These are phyloP conservation scores for Leptodermis oblonga DNA, from an alignment of 257 asterid genomes.

Conservation along the genomic window DNA sequence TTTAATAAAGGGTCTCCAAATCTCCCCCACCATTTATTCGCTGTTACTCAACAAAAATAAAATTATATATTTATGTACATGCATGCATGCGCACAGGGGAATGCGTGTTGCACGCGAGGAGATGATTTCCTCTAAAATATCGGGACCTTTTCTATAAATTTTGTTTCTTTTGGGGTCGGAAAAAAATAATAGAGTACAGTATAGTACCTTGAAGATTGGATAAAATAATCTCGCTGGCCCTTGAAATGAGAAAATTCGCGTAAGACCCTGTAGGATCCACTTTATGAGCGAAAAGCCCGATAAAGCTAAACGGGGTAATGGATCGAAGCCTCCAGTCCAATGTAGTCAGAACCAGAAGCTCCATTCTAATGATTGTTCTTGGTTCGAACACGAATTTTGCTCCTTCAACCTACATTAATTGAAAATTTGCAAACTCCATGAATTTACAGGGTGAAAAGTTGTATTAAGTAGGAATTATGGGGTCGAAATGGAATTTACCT, in stretches of 20 bases:
- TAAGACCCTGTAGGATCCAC: slow-evolving; percentile 69
- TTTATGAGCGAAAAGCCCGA: slow-evolving; percentile 65
- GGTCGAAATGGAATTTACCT: slow-evolving; percentile 37
- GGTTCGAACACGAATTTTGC: slow-evolving; percentile 69
- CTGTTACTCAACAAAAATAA: no score
- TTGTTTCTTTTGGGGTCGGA: not conserved
- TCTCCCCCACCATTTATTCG: no score
- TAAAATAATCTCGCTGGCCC: slow-evolving; percentile 61
- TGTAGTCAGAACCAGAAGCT: slow-evolving; percentile 71
- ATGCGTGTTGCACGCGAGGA: not conserved
- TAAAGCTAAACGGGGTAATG: slow-evolving; percentile 71
- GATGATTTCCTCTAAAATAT: not conserved
- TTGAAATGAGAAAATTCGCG: slow-evolving; percentile 56
- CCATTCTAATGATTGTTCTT: slow-evolving; percentile 74
- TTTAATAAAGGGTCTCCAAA: no score
- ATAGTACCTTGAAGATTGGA: slow-evolving; percentile 62
- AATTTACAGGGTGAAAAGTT: no score
- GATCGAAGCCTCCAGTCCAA: slow-evolving; percentile 89
- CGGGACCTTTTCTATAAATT: not conserved
- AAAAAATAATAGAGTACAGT: not conserved
- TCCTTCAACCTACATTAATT: slow-evolving; percentile 62
- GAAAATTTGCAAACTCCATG: no score
- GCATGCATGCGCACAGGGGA: slow-evolving; percentile 5
- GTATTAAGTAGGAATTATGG: not conserved
- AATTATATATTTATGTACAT: not conserved